Evolutionary conservation across 164 flowering plant genomes (phyloP).

Genomic region (Annona cherimola): DNA sequence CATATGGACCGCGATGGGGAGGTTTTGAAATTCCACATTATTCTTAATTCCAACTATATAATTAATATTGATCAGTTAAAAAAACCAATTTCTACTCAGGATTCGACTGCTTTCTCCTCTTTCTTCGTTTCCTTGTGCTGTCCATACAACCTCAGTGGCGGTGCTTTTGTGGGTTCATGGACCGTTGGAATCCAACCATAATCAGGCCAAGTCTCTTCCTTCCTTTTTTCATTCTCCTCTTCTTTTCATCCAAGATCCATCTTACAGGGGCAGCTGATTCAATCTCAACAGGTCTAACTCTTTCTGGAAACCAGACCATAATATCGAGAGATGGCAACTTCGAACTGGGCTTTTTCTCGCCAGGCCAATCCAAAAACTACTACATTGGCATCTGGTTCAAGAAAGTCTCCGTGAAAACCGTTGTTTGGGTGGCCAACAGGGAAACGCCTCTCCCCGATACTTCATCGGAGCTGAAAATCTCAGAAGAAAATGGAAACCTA

Average conservation of each 20-base stretch:
- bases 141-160: no score
- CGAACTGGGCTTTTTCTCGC: conserved; percentile 29
- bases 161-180: not conserved
- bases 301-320: conserved; percentile 18
- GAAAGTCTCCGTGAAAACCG: conserved; percentile 1
- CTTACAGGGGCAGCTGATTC: not conserved
- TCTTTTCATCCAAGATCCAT: not conserved
- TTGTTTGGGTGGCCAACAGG: conserved; percentile 28
- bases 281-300: conserved; percentile 8
- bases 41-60: no score
- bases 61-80: no score
- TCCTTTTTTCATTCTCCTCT: not conserved
- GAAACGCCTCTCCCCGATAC: conserved; percentile 13
- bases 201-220: not conserved
- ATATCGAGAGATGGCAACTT: conserved; percentile 13
- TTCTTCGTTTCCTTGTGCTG: no score
- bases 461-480: conserved; percentile 15
- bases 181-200: not conserved
- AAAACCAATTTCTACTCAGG: no score
- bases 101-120: no score
- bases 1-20: no score
- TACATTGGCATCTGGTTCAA: conserved; percentile 29
- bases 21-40: no score
- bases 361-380: conserved; percentile 21
- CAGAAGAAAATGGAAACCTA: conserved; percentile 15